Evolutionary conservation across 164 flowering plant species (phyloP).

Genomic region (Annona squamosa): DNA sequence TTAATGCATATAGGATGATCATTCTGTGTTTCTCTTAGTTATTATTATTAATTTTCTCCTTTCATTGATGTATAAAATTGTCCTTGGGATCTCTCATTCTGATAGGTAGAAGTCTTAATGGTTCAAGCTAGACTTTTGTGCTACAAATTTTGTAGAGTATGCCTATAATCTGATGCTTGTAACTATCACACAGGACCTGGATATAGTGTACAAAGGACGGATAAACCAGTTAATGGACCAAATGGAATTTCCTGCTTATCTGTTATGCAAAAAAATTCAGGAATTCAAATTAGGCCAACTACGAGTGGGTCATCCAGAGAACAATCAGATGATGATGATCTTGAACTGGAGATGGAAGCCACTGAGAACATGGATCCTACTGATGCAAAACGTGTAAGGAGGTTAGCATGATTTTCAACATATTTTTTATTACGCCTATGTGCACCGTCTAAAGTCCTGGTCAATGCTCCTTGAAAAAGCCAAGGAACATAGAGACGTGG

Average conservation of each 20-base stretch:
- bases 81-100: not conserved
- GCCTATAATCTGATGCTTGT: not conserved
- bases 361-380: slow-evolving; percentile 56
- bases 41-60: not conserved
- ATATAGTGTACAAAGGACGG: slow-evolving; percentile 30
- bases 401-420: slow-evolving; percentile 39
- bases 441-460: not conserved
- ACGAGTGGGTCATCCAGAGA: slow-evolving; percentile 86
- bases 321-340: slow-evolving; percentile 82
- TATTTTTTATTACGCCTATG: not conserved
- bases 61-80: not conserved
- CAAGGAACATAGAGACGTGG: not conserved
- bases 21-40: too few species aligned
- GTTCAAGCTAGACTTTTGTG: not conserved
- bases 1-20: not conserved
- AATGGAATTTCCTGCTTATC: slow-evolving; percentile 39
- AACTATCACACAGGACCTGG: slow-evolving; percentile 32
- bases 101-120: not conserved
- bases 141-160: not conserved
- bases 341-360: slow-evolving; percentile 58
- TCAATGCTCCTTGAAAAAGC: not conserved
- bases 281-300: slow-evolving; percentile 33
- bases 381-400: slow-evolving; percentile 82
- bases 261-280: slow-evolving; percentile 36
- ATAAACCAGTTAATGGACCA: slow-evolving; percentile 42